Evolutionary conservation across 768 basidiomycete species (phyloP).

Genomic region (Tylopilus intermedius): DNA sequence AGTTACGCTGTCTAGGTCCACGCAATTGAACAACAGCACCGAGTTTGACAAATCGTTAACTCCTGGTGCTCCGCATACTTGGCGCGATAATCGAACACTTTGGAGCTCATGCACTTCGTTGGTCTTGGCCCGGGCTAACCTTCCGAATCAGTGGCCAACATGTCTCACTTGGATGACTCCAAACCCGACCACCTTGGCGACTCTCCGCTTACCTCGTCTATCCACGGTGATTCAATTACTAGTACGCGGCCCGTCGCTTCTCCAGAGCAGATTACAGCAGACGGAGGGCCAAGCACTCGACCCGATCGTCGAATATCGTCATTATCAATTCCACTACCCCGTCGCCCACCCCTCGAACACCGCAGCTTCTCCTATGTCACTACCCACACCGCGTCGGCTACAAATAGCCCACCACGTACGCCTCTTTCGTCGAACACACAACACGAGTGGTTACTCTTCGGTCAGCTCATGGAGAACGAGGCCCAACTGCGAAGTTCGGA

Average conservation of each 20-base stretch:
- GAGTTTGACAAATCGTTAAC: background rate
- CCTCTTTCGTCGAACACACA: constrained; percentile 20
- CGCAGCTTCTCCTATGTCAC: constrained; percentile 11
- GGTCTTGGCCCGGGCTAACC: background rate
- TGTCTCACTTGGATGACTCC: constrained; percentile 47
- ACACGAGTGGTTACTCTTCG: constrained; percentile 62
- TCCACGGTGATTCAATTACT: constrained; percentile 8
- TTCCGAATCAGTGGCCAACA: background rate
- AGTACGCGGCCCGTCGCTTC: constrained; percentile 21
- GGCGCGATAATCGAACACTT: background rate
- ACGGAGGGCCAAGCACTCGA: constrained; percentile 13
- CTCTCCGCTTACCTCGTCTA: constrained; percentile 75
- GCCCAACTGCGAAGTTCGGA: constrained; percentile 33
- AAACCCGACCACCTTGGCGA: constrained; percentile 70
- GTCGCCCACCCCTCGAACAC: constrained; percentile 4
- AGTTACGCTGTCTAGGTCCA: background rate
- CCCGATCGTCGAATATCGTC: constrained; percentile 19
- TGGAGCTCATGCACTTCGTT: background rate
- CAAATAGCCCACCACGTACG: constrained; percentile 16
- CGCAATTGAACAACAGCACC: background rate
- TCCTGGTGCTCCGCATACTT: too few relatives aligned
- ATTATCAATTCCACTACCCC: background rate
- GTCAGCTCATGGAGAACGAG: constrained; percentile 67
- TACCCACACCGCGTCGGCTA: background rate
- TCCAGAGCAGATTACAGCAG: constrained; percentile 17